Base-by-base conservation (phyloP, 2,329 filamentous ascomycete genomes). In the Colletotrichum chlorophyti region DNA sequence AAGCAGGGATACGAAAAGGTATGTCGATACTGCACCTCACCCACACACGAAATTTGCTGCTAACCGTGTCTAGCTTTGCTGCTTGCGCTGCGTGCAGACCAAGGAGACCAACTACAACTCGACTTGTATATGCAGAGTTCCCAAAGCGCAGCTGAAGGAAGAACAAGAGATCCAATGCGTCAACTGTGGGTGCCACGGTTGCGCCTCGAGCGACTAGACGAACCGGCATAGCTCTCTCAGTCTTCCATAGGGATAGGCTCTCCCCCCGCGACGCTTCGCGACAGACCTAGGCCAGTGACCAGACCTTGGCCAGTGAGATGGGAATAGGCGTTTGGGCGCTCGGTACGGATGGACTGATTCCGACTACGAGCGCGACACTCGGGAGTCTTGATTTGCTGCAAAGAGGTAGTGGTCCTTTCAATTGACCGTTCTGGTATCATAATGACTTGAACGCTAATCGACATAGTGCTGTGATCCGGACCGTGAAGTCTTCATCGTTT, bases 91-190 rank as follows among this genome's bases (percentile, higher is more conserved):
- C 75, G 94, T 99, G 54, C 95, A 99, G 76, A 97, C 95, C n/a
- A 98, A 98, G 76, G 95, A 99, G 81, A 99, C 95, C 26, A 99
- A 99, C 75, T 99, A 98, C 80, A 95, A 94, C 74, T 91, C 91
- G 64, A 99, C 94, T 1, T 99, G 95, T 73, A 95, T 99, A 69
- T 99, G 95, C 74, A 91, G 95, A 48, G 94, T 99, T 47, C 95
- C 95, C 2, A 89, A 90, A 70, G 89, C 91, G 27, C 86, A 96
- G 73, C 77, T 99, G 70, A 97, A 97, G 75, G 93, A 96, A 68
- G 88, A 92, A 37, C 90, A 95, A 72, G 90, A 91, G 32, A 88
- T 98, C 27, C 90, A 98, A 74, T 99, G 95, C 70, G 92, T 98
- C 48, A 97, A 86, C 75, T 99, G 95, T 74, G 95, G 95, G 8